Evolutionary conservation across 2,329 filamentous ascomycete species (phyloP).

Genomic region (Diaporthe destruens): DNA sequence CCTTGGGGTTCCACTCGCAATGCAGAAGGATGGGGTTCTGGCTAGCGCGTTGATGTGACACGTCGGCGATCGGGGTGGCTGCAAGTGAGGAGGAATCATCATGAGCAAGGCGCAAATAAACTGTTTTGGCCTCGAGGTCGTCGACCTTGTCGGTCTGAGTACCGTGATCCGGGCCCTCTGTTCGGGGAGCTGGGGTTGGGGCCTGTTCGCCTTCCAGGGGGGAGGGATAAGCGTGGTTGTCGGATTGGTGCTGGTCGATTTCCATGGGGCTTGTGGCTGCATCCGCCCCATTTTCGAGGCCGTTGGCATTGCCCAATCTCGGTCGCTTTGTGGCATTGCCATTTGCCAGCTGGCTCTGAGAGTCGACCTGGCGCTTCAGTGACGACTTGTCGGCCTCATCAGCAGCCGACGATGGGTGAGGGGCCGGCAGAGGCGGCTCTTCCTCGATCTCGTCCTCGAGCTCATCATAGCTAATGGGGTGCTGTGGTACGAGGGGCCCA

Average conservation of each 20-base stretch:
- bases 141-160: constrained; percentile 75
- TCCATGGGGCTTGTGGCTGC: constrained; percentile 71
- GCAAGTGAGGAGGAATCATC: constrained; percentile 56
- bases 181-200: constrained; percentile 65
- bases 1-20: constrained; percentile 76
- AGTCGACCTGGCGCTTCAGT: constrained; percentile 65
- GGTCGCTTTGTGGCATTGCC: constrained; percentile 71
- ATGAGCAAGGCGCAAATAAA: constrained; percentile 67
- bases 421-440: constrained; percentile 44
- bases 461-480: constrained; percentile 55
- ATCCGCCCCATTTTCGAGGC: constrained; percentile 54
- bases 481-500: constrained; percentile 65
- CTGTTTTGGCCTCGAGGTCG: constrained; percentile 70
- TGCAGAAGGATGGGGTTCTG: constrained; percentile 74
- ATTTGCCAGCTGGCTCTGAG: constrained; percentile 62
- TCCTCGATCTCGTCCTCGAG: constrained; percentile 54
- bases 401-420: constrained; percentile 44
- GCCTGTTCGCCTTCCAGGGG: constrained; percentile 70
- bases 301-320: constrained; percentile 71
- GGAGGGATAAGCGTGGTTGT: constrained; percentile 74
- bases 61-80: constrained; percentile 53
- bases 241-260: constrained; percentile 62
- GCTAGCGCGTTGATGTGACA: constrained; percentile 51
- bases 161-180: constrained; percentile 73
- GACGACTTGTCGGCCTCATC: constrained; percentile 55